These are phyloP conservation scores for Plasmopara viticola DNA, from an alignment of 352 stramenopile genomes.

Conservation along the genomic window DNA sequence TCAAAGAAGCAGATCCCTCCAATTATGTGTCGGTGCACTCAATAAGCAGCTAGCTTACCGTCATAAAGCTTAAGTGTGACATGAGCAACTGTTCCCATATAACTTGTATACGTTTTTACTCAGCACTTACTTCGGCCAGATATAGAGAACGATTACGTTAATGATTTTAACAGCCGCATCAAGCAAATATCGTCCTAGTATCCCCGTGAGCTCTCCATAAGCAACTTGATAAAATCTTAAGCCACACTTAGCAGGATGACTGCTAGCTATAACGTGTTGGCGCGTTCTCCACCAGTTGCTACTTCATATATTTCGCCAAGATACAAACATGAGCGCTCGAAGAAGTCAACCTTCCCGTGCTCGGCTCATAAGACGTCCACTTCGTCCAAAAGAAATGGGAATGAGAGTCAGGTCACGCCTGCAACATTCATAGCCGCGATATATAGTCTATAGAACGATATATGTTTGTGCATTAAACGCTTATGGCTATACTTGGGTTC, in stretches of 20 bases:
- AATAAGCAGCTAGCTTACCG: too few species aligned
- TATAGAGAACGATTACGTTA: slow-evolving; percentile 59
- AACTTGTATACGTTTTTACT: slow-evolving; percentile 49
- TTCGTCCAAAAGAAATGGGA: slow-evolving; percentile 38
- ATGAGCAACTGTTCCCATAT: slow-evolving; percentile 41
- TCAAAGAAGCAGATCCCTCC: slow-evolving; percentile 48
- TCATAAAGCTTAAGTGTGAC: too few species aligned
- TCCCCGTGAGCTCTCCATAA: slow-evolving; percentile 51
- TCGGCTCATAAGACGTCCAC: slow-evolving; percentile 73
- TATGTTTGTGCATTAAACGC: slow-evolving; percentile 25
- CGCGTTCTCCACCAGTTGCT: slow-evolving; percentile 47
- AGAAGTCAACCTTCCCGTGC: slow-evolving; percentile 64
- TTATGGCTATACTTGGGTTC: slow-evolving; percentile 26
- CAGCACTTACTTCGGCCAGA: slow-evolving; percentile 63
- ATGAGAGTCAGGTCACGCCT: slow-evolving; percentile 43
- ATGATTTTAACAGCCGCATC: slow-evolving; percentile 50
- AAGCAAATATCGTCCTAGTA: slow-evolving; percentile 70
- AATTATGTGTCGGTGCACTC: slow-evolving; percentile 37
- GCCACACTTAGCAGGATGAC: slow-evolving; percentile 66
- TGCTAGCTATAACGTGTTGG: slow-evolving; percentile 66
- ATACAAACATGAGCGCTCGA: slow-evolving; percentile 56
- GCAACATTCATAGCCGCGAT: slow-evolving; percentile 40
- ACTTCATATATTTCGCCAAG: slow-evolving; percentile 59
- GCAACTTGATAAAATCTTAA: slow-evolving; percentile 56
- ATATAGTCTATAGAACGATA: slow-evolving; percentile 54